Evolutionary conservation across 225 moss, liverwort and hornwort species (phyloP).

Genomic region (Sphagnum contortum): DNA sequence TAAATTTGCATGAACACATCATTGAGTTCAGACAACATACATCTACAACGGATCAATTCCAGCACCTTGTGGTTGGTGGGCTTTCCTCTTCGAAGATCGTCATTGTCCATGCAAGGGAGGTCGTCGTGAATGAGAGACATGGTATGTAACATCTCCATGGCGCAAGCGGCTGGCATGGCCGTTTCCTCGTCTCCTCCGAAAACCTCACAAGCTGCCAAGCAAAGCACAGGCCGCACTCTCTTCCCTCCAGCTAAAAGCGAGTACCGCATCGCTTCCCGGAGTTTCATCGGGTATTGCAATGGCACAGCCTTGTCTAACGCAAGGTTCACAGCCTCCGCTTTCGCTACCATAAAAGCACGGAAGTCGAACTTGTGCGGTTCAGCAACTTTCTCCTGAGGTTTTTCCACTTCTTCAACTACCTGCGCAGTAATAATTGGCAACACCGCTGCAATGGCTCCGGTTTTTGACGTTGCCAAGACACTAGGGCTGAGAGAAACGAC

Average conservation of each 20-base stretch:
- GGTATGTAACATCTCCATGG: constrained; percentile 47
- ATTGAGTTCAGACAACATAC: too few relatives aligned
- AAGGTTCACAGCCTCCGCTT: constrained; percentile 24
- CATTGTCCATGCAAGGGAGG: constrained; percentile 40
- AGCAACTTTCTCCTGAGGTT: too few relatives aligned
- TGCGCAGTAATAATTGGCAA: too few relatives aligned
- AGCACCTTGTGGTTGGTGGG: constrained; percentile 21
- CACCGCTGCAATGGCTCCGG: too few relatives aligned
- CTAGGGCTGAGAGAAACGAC: too few relatives aligned
- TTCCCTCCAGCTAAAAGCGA: constrained; percentile 37
- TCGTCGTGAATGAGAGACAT: constrained; percentile 44
- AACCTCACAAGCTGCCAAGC: constrained; percentile 38
- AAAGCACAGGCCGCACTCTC: constrained; percentile 35
- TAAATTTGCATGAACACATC: too few relatives aligned
- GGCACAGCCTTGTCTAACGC: constrained; percentile 36
- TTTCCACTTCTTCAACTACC: too few relatives aligned
- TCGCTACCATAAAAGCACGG: constrained; percentile 1
- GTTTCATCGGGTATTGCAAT: constrained; percentile 19
- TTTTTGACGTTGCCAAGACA: too few relatives aligned
- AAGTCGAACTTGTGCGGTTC: not conserved
- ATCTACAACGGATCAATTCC: not conserved
- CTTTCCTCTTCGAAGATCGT: constrained; percentile 32
- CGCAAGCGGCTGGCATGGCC: constrained; percentile 45
- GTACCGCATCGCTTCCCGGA: constrained; percentile 33
- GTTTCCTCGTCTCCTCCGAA: constrained; percentile 25